A percentile compares a stretch with the other conserved stretches of the same genome.
These are phyloP conservation scores for Orbilia oligospora DNA, from an alignment of 2,329 filamentous ascomycete species.

Conservation along the genomic window DNA sequence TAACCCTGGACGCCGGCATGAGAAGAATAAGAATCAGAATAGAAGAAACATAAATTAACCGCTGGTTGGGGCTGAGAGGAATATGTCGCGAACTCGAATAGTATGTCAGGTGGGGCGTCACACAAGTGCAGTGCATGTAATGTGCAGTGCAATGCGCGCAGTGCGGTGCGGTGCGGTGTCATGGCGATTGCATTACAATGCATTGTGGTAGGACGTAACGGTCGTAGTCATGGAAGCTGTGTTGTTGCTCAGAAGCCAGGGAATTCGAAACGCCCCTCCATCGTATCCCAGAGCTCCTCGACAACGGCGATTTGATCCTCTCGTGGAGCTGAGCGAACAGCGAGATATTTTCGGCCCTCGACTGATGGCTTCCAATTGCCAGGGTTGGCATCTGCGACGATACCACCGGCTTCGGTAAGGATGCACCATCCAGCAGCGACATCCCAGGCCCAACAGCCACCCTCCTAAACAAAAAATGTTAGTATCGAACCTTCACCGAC, in stretches of 20 bases:
- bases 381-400: conserved; percentile 80
- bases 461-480: conserved; percentile 70
- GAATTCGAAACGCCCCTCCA: conserved; percentile 67
- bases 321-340: conserved; percentile 73
- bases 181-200: conserved; percentile 3
- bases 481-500: conserved; percentile 22
- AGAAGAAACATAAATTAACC: conserved; percentile 6
- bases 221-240: conserved; percentile 13
- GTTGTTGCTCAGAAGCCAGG: conserved; percentile 47
- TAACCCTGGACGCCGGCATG: conserved; percentile 49
- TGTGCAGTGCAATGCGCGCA: neutral
- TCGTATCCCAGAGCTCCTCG: conserved; percentile 76
- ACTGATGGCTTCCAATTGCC: conserved; percentile 77
- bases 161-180: neutral
- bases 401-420: conserved; percentile 79
- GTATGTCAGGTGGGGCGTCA: conserved; percentile 4
- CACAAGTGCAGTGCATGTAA: neutral
- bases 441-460: conserved; percentile 88
- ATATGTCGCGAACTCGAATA: conserved; percentile 7
- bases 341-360: conserved; percentile 75
- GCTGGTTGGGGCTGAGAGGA: conserved; percentile 8
- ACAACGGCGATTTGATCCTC: conserved; percentile 75
- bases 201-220: conserved; percentile 4
- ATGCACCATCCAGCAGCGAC: conserved; percentile 86
- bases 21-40: conserved; percentile 7